Conservation (phyloP, 768 basidiomycete genomes). For the Collybia nuda region DNA sequence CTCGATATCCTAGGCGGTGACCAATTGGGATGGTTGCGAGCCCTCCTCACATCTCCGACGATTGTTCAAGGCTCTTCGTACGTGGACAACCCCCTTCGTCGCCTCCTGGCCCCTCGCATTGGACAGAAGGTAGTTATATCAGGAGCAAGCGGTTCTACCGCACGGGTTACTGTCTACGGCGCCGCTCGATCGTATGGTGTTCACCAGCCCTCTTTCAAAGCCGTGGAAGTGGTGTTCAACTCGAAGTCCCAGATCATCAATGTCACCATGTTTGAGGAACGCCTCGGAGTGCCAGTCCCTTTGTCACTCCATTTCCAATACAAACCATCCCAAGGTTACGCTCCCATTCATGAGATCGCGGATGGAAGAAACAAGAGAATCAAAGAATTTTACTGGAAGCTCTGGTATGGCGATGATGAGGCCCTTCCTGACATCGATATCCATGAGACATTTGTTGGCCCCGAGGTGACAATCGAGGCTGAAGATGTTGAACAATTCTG, state of each 20-base stretch:
- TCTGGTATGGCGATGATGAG: slow-evolving; percentile 94
- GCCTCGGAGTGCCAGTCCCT: slow-evolving; percentile 72
- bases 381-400: slow-evolving; percentile 97
- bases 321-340: slow-evolving; percentile 83
- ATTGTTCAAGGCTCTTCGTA: slow-evolving; percentile 87
- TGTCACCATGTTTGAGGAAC: slow-evolving; percentile 82
- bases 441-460: slow-evolving; percentile 81
- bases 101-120: slow-evolving; percentile 79
- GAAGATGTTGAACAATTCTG: slow-evolving; percentile 86
- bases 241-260: slow-evolving; percentile 54
- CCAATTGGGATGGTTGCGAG: slow-evolving; percentile 83
- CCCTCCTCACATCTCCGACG: slow-evolving; percentile 76
- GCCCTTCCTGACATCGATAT: slow-evolving; percentile 76
- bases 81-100: slow-evolving; percentile 85
- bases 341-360: slow-evolving; percentile 90
- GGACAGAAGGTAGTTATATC: slow-evolving; percentile 77
- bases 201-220: slow-evolving; percentile 79
- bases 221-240: slow-evolving; percentile 70
- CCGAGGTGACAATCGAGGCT: slow-evolving; percentile 79
- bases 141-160: slow-evolving; percentile 42
- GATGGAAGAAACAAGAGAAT: slow-evolving; percentile 84
- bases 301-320: slow-evolving; percentile 83
- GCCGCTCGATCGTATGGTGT: slow-evolving; percentile 76
- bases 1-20: slow-evolving; percentile 81
- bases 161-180: slow-evolving; percentile 69